Percentiles rank a stretch among this genome's conserved stretches.
These are phyloP conservation scores for Lactarius deliciosus DNA, from an alignment of 768 basidiomycete species.

Conservation along the genomic window DNA sequence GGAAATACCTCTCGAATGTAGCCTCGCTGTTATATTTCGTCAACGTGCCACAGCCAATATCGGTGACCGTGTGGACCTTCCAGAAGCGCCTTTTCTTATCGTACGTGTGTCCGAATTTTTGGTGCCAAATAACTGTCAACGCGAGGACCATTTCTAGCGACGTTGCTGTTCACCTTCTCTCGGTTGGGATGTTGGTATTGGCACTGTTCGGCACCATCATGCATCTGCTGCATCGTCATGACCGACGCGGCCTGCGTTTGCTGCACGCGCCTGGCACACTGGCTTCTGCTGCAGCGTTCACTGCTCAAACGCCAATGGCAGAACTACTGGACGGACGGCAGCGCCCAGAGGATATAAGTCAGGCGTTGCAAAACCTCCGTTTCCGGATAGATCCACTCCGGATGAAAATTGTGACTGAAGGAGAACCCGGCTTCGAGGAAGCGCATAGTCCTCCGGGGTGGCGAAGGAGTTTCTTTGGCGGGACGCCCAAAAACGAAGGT, in stretches of 20 bases:
- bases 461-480: not conserved
- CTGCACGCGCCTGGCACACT: slow-evolving; percentile 52
- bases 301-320: slow-evolving; percentile 50
- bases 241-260: slow-evolving; percentile 46
- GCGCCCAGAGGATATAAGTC: slow-evolving; percentile 39
- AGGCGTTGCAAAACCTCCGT: slow-evolving; percentile 44
- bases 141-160: slow-evolving; percentile 35
- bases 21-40: slow-evolving; percentile 55
- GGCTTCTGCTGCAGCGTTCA: slow-evolving; percentile 55
- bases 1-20: slow-evolving; percentile 49
- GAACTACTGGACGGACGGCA: slow-evolving; percentile 46
- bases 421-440: slow-evolving; percentile 47
- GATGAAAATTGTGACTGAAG: slow-evolving; percentile 55
- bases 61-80: slow-evolving; percentile 45
- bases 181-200: slow-evolving; percentile 44
- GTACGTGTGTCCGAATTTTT: slow-evolving; percentile 35
- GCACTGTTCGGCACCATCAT: slow-evolving; percentile 45
- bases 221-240: slow-evolving; percentile 48
- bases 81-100: slow-evolving; percentile 50
- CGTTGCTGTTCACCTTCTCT: slow-evolving; percentile 45
- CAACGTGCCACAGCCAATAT: slow-evolving; percentile 37
- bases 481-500: not conserved
- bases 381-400: slow-evolving; percentile 52
- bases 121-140: not conserved
- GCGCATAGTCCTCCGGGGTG: slow-evolving; percentile 24